Evolutionary conservation across 768 basidiomycete species (phyloP), one percentile per base, ranked within the genome.

Genomic region (Suillus plorans): DNA sequence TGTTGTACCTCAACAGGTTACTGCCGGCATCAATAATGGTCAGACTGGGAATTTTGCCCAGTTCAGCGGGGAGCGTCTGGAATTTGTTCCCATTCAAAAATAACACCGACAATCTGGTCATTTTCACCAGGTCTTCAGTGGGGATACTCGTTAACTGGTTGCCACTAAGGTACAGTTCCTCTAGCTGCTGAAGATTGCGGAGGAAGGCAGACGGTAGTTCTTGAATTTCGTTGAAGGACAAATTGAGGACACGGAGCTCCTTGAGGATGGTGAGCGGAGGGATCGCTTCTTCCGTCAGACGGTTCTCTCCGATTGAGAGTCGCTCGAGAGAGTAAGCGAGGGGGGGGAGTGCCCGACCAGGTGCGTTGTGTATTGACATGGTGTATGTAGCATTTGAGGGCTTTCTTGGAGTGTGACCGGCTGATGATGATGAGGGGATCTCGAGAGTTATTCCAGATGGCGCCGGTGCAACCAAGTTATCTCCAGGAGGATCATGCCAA

Each of bases 51-150:
- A 97, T 85, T 73, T 94, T 93, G 45, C 89, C 89, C 57, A 99
- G 75, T 74, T 98, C 97, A 63, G 92, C 89, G 5, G 97, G 97
- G 5, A 99, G 77, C 10, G 94, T 96, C 78, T 95, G 92, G 42
- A 99, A 79, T 75, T 89, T 88, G 79, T 99, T 99, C 39, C 95
- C 97, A 69, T 99, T 99, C 70, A 99, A 74, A 76, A 92, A 97
- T 16, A 99, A 78, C 49, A 91, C 84, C 47, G 85, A 81, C 59
- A 99, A 77, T 65, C 81, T 84, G 62, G 81, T 85, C 69, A 97
- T 76, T 66, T 83, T 81, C 56, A 88, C 88, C 52, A 99, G 76
- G 72, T 97, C 94, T 74, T 98, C 96, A 13, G 91, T 89, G 5
- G 96, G 96, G 37, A 99, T 81, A 66, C 86, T 90, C 9, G 92